Evolutionary conservation across 1,139 yeast species (phyloP).

Genomic region (Blastobotrys illinoisensis): DNA sequence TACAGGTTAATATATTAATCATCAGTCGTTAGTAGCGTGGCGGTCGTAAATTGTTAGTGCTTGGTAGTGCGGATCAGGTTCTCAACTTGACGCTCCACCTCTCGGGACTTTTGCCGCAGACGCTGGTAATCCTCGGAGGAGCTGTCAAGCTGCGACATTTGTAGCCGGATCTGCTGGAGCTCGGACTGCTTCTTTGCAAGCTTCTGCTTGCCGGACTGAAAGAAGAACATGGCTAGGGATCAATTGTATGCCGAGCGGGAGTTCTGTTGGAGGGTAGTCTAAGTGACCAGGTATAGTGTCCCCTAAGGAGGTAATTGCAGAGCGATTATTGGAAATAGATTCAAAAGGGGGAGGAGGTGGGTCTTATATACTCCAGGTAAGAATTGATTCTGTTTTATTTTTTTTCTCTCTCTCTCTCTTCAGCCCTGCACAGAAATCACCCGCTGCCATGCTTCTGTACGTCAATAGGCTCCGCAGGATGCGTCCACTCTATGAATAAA

Average conservation of each 20-base stretch:
- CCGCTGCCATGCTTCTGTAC: neutral
- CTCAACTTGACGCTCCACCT: constrained; percentile 10
- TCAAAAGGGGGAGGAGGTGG: neutral
- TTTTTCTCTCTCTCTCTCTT: neutral
- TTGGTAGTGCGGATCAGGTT: constrained; percentile 10
- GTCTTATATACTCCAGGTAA: neutral
- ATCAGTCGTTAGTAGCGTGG: neutral
- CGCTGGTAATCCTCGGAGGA: constrained; percentile 3
- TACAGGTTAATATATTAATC: neutral
- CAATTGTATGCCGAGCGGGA: neutral
- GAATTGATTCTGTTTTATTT: neutral
- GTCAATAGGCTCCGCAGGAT: neutral
- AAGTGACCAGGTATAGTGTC: too few relatives aligned
- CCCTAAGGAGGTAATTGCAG: neutral
- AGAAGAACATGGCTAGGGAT: constrained; percentile 5
- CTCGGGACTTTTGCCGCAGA: constrained; percentile 7
- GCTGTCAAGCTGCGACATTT: constrained; percentile 9
- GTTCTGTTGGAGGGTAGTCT: too few relatives aligned
- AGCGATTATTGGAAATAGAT: neutral
- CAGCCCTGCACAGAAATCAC: neutral
- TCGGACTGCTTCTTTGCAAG: constrained; percentile 8
- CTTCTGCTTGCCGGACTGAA: constrained; percentile 7
- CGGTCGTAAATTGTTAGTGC: constrained; percentile 3
- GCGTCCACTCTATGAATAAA: neutral
- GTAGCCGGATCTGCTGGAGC: constrained; percentile 8